phyloP scores from a whole-genome alignment of 108 stramenopile genomes.

The Cylindrotheca fusiformis region DNA sequence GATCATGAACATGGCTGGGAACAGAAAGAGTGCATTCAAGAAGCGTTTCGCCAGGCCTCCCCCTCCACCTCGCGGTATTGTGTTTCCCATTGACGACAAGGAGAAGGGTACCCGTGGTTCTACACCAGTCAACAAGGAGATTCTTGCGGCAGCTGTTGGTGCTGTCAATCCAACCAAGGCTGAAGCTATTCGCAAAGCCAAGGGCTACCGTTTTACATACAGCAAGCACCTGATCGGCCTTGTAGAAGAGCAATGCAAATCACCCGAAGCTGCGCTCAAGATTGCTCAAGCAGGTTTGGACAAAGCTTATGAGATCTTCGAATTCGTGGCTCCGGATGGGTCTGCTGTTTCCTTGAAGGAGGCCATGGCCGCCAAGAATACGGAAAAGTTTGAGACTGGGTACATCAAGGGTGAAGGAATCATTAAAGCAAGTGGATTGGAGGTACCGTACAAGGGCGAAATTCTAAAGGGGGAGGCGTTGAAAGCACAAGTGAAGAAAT shows the following conservation, averaged over 20 bases:
- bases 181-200: conserved; percentile 51
- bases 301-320: conserved; percentile 85
- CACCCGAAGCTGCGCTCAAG: conserved; percentile 81
- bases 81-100: conserved; percentile 77
- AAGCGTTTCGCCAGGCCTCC: conserved; percentile 87
- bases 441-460: conserved; percentile 92
- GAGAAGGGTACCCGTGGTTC: conserved; percentile 84
- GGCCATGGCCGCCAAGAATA: conserved; percentile 81
- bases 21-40: conserved; percentile 87
- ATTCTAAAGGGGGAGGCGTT: conserved; percentile 78
- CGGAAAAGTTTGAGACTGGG: conserved; percentile 80
- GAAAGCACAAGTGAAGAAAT: conserved; percentile 80
- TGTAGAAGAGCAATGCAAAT: conserved; percentile 82
- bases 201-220: conserved; percentile 89
- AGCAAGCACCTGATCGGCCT: conserved; percentile 82
- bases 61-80: conserved; percentile 87
- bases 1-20: conserved; percentile 94
- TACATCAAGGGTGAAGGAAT: conserved; percentile 68
- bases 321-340: conserved; percentile 88
- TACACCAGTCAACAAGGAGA: conserved; percentile 80
- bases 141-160: conserved; percentile 83
- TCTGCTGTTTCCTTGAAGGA: conserved; percentile 63
- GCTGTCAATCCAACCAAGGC: conserved; percentile 72
- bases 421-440: conserved; percentile 39
- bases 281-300: conserved; percentile 91